Evolutionary conservation across 805 yeast genomes (phyloP).

Genomic region (Naumovozyma baii): DNA sequence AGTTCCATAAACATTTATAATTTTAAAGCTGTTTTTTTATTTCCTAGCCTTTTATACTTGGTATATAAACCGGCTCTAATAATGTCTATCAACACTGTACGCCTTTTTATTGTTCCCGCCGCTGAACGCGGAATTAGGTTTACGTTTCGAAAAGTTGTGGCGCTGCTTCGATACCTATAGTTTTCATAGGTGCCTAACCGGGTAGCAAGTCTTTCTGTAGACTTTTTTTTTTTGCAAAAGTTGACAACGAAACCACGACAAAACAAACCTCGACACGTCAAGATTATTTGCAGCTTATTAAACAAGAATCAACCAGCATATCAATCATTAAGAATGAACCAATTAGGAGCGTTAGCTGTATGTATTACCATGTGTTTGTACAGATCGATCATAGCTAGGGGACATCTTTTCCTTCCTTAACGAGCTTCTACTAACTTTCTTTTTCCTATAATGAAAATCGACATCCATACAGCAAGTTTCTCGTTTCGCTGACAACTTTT

Average conservation of each 20-base stretch:
- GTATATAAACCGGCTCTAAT: too few relatives aligned
- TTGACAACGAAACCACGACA: not conserved
- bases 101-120: too few relatives aligned
- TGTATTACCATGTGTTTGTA: slow-evolving; percentile 2
- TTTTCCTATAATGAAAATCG: not conserved
- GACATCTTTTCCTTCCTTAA: not conserved
- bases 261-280: not conserved
- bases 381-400: not conserved
- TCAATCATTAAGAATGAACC: slow-evolving; percentile 6
- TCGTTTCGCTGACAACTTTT: slow-evolving; percentile 24
- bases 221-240: too few relatives aligned
- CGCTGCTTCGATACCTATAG: too few relatives aligned
- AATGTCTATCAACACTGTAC: too few relatives aligned
- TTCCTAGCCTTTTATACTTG: too few relatives aligned
- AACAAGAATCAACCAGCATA: not conserved
- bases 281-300: not conserved
- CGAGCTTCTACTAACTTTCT: slow-evolving; percentile 1
- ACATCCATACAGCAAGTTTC: slow-evolving; percentile 19
- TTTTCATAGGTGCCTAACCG: too few relatives aligned
- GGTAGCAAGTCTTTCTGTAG: too few relatives aligned
- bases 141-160: too few relatives aligned
- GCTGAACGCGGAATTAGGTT: too few relatives aligned
- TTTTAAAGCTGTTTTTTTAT: too few relatives aligned
- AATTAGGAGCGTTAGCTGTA: slow-evolving; percentile 11
- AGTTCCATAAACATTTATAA: too few relatives aligned